A percentile compares a stretch with the other conserved stretches of the same genome.
These are phyloP conservation scores for Panaeolus cyanescens DNA, from an alignment of 768 basidiomycete species.

Conservation along the genomic window DNA sequence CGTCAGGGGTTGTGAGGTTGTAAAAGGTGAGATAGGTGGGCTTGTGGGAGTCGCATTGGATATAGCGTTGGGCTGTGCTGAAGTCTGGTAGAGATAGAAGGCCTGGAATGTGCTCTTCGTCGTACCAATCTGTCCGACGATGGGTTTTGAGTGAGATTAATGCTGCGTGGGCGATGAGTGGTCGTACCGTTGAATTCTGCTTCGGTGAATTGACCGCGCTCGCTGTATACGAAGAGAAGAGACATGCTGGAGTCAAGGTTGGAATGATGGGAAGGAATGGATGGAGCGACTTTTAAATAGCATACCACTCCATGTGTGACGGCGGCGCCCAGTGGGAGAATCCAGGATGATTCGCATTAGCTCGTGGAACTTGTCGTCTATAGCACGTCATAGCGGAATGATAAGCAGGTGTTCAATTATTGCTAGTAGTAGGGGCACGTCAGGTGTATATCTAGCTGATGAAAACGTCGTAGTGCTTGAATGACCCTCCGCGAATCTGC, in stretches of 20 bases:
- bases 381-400: too few species aligned
- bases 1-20: constrained; percentile 16
- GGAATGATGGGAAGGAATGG: too few species aligned
- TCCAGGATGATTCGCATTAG: too few species aligned
- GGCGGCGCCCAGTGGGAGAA: too few species aligned
- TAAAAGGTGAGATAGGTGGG: constrained; percentile 28
- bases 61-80: neutral
- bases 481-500: too few species aligned
- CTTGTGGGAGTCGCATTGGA: constrained; percentile 16
- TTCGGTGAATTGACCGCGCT: neutral
- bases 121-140: neutral
- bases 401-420: too few species aligned
- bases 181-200: neutral
- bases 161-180: neutral
- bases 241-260: neutral
- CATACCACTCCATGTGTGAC: too few species aligned
- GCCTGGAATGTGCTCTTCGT: neutral
- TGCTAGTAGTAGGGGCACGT: too few species aligned
- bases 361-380: too few species aligned
- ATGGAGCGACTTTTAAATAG: too few species aligned
- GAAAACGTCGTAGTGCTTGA: too few species aligned
- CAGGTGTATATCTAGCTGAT: too few species aligned
- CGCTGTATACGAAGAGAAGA: neutral
- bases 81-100: neutral
- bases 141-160: neutral